Evolutionary conservation across 768 basidiomycete genomes (phyloP), one percentile per base, ranked within the genome.

Genomic region (Lactarius pseudohatsudake): DNA sequence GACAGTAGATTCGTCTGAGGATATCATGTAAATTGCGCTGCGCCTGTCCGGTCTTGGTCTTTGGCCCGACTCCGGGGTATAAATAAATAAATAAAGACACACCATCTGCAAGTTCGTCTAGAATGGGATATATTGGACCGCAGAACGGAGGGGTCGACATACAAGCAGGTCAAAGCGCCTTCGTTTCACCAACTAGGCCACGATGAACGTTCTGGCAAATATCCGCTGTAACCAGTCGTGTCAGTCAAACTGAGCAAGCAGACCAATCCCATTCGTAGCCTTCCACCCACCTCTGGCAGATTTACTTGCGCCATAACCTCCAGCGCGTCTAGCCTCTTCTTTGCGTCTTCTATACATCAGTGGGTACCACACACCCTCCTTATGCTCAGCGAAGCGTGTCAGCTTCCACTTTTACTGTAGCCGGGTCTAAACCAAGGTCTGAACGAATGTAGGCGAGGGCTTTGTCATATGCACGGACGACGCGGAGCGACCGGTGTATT

Each of bases 161-260:
- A 94, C 94, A 75, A 97, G 79, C 28, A 28, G 28, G 28, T 28
- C 28, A 28, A 28, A 28, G 28, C 28, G 28, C 94, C 96, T 55
- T 92, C 86, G 61, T 88, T 88, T 64, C 92, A 81, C 96, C 94
- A 98, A 88, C 77, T 34, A 98, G 79, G 74, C 92, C 85, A 20
- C 93, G 82, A 72, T 92, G 88, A 0, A 87, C 84, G 0, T 85
- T 80, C 65, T 83, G 84, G 22, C 77, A 78, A 85, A 90, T 83
- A 75, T 91, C 85, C 71, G 81, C 90, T 91, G 64, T 26, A 34
- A 34, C 16, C 38, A 28, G 1, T 16, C 15, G 6, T 16, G 58
- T 55, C 60, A 64, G 10, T 28, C 28, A 43, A 2, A 1, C 9
- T 8, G 54, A 62, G 30, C 66, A 34, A 1, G 81, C 89, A 34